Percentiles rank a stretch among this genome's conserved stretches.
Evolutionary conservation across 768 basidiomycete genomes (phyloP).

Genomic region (Naganishia antarctica): DNA sequence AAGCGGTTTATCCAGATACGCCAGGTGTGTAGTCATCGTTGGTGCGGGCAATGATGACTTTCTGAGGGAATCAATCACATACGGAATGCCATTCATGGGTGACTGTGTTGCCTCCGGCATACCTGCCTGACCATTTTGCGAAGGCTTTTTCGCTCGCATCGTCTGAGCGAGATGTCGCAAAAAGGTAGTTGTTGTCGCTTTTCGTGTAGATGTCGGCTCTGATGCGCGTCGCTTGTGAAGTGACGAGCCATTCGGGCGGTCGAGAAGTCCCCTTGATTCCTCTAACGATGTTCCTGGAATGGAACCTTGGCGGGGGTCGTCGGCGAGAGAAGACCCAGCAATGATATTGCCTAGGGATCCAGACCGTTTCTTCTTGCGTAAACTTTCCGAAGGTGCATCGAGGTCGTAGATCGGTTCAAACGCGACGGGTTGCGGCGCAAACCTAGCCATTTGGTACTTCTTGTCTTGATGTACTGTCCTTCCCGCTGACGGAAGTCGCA

Average conservation of each 20-base stretch:
- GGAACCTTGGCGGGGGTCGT: too few species aligned
- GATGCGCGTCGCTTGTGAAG: not conserved
- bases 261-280: too few species aligned
- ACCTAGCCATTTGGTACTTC: constrained; percentile 4
- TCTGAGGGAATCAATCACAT: not conserved
- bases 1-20: not conserved
- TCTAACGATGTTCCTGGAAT: too few species aligned
- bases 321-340: not conserved
- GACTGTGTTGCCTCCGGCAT: too few species aligned
- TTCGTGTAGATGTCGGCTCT: not conserved
- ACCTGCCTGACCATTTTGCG: too few species aligned
- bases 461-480: not conserved
- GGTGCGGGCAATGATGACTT: not conserved
- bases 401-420: not conserved
- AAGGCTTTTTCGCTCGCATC: not conserved
- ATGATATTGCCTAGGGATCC: not conserved
- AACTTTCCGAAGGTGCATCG: not conserved
- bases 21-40: not conserved
- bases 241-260: not conserved
- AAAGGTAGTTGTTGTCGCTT: not conserved
- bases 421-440: constrained; percentile 6
- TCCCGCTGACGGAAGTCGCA: not conserved
- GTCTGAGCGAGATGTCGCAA: not conserved
- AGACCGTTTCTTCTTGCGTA: not conserved
- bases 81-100: too few species aligned